These are phyloP conservation scores for Geotrichum klebahnii DNA, from an alignment of 1,139 yeast species.

Conservation along the genomic window DNA sequence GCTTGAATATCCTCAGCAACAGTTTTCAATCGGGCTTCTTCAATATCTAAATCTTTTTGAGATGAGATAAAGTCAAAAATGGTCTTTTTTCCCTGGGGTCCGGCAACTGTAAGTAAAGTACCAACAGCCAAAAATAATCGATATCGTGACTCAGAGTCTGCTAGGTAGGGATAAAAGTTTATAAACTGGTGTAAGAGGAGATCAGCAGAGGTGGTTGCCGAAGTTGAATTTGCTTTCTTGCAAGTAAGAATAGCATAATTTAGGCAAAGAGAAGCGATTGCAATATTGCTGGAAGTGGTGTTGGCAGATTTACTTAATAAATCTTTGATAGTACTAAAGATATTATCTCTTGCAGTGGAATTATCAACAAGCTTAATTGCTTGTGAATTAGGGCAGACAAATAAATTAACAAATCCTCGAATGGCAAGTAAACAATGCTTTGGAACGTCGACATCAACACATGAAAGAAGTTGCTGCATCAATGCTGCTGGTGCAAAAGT, in stretches of 20 bases:
- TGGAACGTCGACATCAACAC: conserved; percentile 39
- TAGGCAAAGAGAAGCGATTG: conserved; percentile 52
- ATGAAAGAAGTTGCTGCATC: conserved; percentile 32
- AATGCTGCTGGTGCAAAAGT: conserved; percentile 34
- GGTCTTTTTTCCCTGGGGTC: conserved; percentile 10
- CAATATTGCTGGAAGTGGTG: conserved; percentile 37
- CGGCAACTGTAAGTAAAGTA: conserved; percentile 34
- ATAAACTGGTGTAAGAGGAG: conserved; percentile 28
- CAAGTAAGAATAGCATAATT: conserved; percentile 46
- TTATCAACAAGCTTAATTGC: conserved; percentile 36
- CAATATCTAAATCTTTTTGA: background rate
- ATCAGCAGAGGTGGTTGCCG: conserved; percentile 23
- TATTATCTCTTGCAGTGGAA: conserved; percentile 33
- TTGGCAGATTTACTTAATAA: conserved; percentile 14
- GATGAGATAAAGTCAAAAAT: conserved; percentile 9
- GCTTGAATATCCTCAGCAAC: conserved; percentile 18
- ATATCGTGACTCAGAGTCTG: conserved; percentile 54
- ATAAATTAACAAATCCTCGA: conserved; percentile 51
- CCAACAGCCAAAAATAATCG: conserved; percentile 55
- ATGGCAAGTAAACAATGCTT: conserved; percentile 51
- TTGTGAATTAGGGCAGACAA: conserved; percentile 46
- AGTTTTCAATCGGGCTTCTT: conserved; percentile 18
- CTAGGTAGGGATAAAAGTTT: conserved; percentile 24
- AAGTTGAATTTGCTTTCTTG: conserved; percentile 28
- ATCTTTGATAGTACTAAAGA: conserved; percentile 34